These are phyloP conservation scores for Globisporangium megalacanthum DNA, from an alignment of 352 stramenopile genomes.

Conservation along the genomic window DNA sequence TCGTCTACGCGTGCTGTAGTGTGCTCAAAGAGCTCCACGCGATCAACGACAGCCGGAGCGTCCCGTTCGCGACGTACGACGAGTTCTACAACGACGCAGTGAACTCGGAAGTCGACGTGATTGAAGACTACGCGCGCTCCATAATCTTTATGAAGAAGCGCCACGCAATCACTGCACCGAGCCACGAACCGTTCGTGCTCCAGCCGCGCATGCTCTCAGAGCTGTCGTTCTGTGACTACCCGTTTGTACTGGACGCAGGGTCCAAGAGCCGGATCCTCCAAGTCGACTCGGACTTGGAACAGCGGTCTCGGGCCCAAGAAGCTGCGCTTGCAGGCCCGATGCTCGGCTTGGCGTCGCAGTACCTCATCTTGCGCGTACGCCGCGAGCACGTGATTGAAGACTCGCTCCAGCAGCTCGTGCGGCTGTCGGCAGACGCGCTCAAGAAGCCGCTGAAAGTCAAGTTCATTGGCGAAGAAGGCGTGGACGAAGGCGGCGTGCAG, in stretches of 20 bases:
- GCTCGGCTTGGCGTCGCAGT: conserved; percentile 35
- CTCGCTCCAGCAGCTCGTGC: conserved; percentile 63
- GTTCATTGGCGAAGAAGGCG: conserved; percentile 77
- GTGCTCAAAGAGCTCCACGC: conserved; percentile 62
- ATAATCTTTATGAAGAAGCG: conserved; percentile 71
- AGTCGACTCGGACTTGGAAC: conserved; percentile 72
- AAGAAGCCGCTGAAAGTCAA: conserved; percentile 84
- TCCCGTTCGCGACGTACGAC: conserved; percentile 53
- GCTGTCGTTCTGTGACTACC: conserved; percentile 79
- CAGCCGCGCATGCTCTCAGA: conserved; percentile 62
- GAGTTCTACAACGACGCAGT: conserved; percentile 84
- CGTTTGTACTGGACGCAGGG: conserved; percentile 70
- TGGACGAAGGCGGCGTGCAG: conserved; percentile 74
- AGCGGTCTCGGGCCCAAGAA: conserved; percentile 52
- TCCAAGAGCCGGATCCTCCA: conserved; percentile 77
- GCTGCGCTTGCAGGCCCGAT: conserved; percentile 36
- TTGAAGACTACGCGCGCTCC: conserved; percentile 69
- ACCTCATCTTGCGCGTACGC: conserved; percentile 58
- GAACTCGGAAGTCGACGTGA: conserved; percentile 77
- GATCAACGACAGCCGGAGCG: conserved; percentile 42
- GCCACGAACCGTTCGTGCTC: conserved; percentile 17
- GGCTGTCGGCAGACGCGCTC: conserved; percentile 46
- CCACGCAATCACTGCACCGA: conserved; percentile 14
- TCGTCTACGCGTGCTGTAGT: conserved; percentile 65
- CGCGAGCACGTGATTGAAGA: conserved; percentile 77